Evolutionary conservation across 139 green algal genomes (phyloP).

Genomic region (Picochlorum sp.): DNA sequence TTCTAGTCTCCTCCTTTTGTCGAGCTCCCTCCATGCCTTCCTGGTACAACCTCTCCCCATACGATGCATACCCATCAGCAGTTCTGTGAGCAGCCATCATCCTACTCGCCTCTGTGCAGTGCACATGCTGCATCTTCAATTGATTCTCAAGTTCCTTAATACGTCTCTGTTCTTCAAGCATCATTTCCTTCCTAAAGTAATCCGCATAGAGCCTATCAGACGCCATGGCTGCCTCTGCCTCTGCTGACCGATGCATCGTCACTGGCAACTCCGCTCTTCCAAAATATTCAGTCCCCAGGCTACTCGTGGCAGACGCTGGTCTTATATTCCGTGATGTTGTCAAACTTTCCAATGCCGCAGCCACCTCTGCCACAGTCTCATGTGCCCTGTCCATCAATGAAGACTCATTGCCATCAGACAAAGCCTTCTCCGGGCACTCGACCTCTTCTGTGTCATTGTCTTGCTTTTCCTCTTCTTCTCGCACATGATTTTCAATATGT

Average conservation of each 20-base stretch:
- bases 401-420: neutral
- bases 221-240: slow-evolving; percentile 2
- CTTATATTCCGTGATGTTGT: neutral
- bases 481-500: slow-evolving; percentile 59
- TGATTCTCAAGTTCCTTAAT: slow-evolving; percentile 31
- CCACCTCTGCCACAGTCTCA: neutral
- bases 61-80: slow-evolving; percentile 54
- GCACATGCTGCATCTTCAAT: slow-evolving; percentile 26
- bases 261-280: slow-evolving; percentile 6
- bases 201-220: slow-evolving; percentile 46
- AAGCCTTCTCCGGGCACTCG: neutral
- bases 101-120: slow-evolving; percentile 53
- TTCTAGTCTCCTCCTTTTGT: slow-evolving; percentile 25
- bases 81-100: slow-evolving; percentile 56
- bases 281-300: slow-evolving; percentile 9
- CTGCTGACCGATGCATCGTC: neutral
- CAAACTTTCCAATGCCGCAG: neutral
- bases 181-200: slow-evolving; percentile 30
- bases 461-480: neutral
- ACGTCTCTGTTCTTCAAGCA: slow-evolving; percentile 36
- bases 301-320: slow-evolving; percentile 12
- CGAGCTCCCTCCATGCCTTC: slow-evolving; percentile 51
- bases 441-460: neutral
- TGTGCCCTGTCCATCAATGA: neutral
- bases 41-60: slow-evolving; percentile 75